Evolutionary conservation across 106 monocot genomes (phyloP), one percentile per base, ranked within the genome.

Genomic region (Iris macrosiphon): DNA sequence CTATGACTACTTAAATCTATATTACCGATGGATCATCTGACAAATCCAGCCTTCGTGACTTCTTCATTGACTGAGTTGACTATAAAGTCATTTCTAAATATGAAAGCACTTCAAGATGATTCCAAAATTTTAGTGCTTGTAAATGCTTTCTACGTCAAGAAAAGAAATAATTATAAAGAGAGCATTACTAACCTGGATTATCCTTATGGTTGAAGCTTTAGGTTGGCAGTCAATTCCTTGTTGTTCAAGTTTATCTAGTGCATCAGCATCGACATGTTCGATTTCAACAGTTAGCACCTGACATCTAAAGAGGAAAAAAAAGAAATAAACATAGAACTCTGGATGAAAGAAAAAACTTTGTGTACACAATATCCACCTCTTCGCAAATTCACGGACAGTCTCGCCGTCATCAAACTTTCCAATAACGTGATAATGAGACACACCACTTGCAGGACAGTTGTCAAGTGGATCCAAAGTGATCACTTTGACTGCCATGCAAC

Each of bases 181-280:
- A 55, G 13, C 10, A 33, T 59, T 9, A 46, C 45, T 42, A 68
- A 78, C 96, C 50, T 98, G 96, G 51, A 98, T 98, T 51, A 83
- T 85, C 49, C 63, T 66, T 46, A 91, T 90, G 18, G 96, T 90
- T 15, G 96, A 86, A 26, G 90, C 86, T 73, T 75, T 98, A 5
- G 90, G 96, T 65, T 98, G 80, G 43, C 90, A 90, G 40, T 91
- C 86, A 11, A 98, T 50, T 23, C 96, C 96, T 59, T 87, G 75
- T 55, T 78, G 34, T 67, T 98, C 96, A 52, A 98, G 77, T 57
- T 78, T 73, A 61, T 80, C 86, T 41, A 98, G 55, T 2, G 90
- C 78, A 66, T 69, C 66, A 51, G 78, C 96, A 83, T 98, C 90
- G 31, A 98, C 96, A 65, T 98, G 96, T 45, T 98, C 90, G 34